Conservation (phyloP, 176 grass and related monocot species). For the Musa acuminata region DNA sequence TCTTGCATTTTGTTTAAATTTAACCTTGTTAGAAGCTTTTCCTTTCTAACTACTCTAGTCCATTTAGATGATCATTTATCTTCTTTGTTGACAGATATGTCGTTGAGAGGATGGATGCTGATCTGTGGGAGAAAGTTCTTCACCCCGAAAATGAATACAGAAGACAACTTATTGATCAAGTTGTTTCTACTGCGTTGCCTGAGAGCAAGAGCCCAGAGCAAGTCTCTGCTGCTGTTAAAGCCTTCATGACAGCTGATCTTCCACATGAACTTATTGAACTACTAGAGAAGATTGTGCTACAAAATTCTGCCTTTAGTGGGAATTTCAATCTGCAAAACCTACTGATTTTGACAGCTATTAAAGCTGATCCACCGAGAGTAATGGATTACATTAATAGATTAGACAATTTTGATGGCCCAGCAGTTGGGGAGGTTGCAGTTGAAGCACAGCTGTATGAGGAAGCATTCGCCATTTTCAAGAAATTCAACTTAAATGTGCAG, state of each 20-base stretch:
- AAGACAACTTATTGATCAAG: slow-evolving; percentile 96
- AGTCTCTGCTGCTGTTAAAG: slow-evolving; percentile 97
- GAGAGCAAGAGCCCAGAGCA: slow-evolving; percentile 98
- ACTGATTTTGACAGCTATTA: slow-evolving; percentile 94
- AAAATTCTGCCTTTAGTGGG: slow-evolving; percentile 96
- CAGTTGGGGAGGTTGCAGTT: slow-evolving; percentile 90
- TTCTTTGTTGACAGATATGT: slow-evolving; percentile 65
- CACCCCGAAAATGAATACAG: slow-evolving; percentile 94
- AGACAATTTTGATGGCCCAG: slow-evolving; percentile 97
- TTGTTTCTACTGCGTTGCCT: slow-evolving; percentile 90
- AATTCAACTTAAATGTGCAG: slow-evolving; percentile 93
- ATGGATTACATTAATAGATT: slow-evolving; percentile 97
- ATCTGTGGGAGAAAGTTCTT: slow-evolving; percentile 95
- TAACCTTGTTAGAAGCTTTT: slow-evolving; percentile 4
- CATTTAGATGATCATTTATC: background rate
- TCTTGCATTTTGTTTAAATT: slow-evolving; percentile 8
- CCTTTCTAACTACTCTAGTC: background rate
- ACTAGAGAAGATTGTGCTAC: slow-evolving; percentile 97
- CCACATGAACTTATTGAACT: slow-evolving; percentile 95
- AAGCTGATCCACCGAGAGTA: slow-evolving; percentile 82
- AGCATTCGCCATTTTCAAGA: slow-evolving; percentile 96
- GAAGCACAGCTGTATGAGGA: slow-evolving; percentile 88
- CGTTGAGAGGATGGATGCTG: slow-evolving; percentile 93
- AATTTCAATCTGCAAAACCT: slow-evolving; percentile 96
- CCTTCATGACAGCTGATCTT: slow-evolving; percentile 98